A percentile compares a stretch with the other conserved stretches of the same genome.
Evolutionary conservation across 148 eudicot species (phyloP).

Genomic region (Persicaria maculosa): DNA sequence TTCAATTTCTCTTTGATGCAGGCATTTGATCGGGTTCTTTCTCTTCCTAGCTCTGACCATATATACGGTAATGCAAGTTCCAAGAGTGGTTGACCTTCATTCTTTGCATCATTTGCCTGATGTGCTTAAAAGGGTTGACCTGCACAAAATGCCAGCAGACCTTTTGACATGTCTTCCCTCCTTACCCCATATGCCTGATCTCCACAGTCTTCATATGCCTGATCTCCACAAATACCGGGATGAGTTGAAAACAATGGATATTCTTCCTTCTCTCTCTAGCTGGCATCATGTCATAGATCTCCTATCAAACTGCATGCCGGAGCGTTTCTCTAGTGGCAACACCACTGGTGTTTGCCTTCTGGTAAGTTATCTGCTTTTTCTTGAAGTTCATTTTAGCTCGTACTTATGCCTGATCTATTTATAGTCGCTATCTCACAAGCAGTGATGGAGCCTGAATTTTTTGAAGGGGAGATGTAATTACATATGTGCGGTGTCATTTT

Average conservation of each 20-base stretch:
- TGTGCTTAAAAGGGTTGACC: constrained; percentile 55
- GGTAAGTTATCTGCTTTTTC: constrained; percentile 36
- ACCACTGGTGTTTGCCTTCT: constrained; percentile 54
- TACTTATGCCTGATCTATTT: not conserved
- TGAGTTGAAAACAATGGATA: constrained; percentile 41
- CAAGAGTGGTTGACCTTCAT: constrained; percentile 63
- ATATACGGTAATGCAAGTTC: constrained; percentile 71
- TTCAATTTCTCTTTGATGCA: constrained; percentile 28
- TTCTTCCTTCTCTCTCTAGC: constrained; percentile 36
- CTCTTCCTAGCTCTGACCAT: constrained; percentile 78
- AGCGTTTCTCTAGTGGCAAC: constrained; percentile 58
- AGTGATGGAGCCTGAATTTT: no score
- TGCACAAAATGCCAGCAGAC: constrained; percentile 58
- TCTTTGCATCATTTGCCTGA: constrained; percentile 56
- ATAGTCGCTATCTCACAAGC: not conserved
- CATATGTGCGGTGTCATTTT: no score
- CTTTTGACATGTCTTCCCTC: constrained; percentile 72
- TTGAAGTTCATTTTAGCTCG: not conserved
- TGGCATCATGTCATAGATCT: constrained; percentile 58
- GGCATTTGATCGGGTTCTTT: constrained; percentile 97
- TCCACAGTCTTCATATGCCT: no score
- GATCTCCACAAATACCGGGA: constrained; percentile 50
- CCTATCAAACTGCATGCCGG: constrained; percentile 77
- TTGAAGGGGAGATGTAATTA: no score
- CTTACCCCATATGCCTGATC: no score